Base-by-base conservation (phyloP, 2,329 filamentous ascomycete species). In the Ophidiomyces ophidiicola region DNA sequence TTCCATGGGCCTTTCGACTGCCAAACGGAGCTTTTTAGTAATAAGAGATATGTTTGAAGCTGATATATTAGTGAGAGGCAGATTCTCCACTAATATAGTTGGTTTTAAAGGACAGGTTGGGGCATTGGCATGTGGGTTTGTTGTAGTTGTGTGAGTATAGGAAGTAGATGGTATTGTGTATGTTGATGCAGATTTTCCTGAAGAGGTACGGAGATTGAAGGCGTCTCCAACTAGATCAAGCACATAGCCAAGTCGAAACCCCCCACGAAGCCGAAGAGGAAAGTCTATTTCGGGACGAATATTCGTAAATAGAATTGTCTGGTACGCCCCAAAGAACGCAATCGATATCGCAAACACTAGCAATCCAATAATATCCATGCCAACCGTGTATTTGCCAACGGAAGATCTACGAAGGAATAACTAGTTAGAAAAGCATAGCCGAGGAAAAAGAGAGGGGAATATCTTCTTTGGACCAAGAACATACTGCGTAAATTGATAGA, bases 281-380 rank as follows among this genome's bases (percentile, higher is more conserved):
- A 36, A 39, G 21, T 37, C 30, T n/a, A 30, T 26, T 17, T 34
- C 34, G 17, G 36, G 36, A 6, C 12, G 30, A 29, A 43, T 41
- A 15, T 37, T 17, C 5, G 35, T 35, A 2, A 44, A 11, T 3
- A 40, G 42, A 14, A 41, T 32, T n/a, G 36, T 26, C 2, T 46
- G 44, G 32, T 29, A 43, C 14, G 19, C 32, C 3, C 50, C 48
- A 35, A 49, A 49, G 18, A 53, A 32, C 24, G 46, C 51, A 21
- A 46, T 36, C 5, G 41, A 39, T 7, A 52, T 6, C 15, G 50
- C 49, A 15, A 48, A 36, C 4, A 46, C 17, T 7, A 42, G 18
- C 4, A 50, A 42, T 14, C 50, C 39, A 11, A 44, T 25, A 19
- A 48, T 26, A 12, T 48, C 44, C 50, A 50, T 53, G 29, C 12